Percentiles rank a stretch among this genome's conserved stretches.
Evolutionary conservation across 176 grass and related monocot species (phyloP).

Genomic region (Lolium multiflorum): DNA sequence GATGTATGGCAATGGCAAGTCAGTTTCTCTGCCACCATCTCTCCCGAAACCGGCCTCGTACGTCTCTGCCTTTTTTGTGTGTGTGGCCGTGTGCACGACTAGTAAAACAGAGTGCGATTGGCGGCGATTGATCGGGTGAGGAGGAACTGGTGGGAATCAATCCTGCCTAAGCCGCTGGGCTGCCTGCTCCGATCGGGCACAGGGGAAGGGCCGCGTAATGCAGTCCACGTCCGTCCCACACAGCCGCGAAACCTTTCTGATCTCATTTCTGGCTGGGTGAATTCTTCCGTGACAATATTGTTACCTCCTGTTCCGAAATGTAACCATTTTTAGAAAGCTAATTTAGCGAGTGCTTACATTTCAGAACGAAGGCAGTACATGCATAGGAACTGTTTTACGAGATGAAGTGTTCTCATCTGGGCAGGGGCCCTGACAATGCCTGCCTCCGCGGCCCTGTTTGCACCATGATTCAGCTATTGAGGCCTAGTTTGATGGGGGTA

Average conservation of each 20-base stretch:
- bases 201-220: not conserved
- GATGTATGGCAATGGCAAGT: not conserved
- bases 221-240: slow-evolving; percentile 42
- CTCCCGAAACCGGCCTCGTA: not conserved
- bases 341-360: no score
- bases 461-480: no score
- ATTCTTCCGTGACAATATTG: no score
- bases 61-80: slow-evolving; percentile 2
- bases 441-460: no score
- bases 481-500: no score
- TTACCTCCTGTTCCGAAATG: no score
- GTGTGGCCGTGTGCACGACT: not conserved
- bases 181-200: slow-evolving; percentile 30
- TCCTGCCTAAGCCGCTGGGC: not conserved
- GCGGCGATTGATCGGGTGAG: not conserved
- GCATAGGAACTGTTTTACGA: no score
- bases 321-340: no score
- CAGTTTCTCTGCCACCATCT: not conserved
- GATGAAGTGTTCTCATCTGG: no score
- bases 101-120: not conserved
- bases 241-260: not conserved
- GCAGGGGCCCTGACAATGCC: no score
- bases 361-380: no score
- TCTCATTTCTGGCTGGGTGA: no score
- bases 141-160: slow-evolving; percentile 1